phyloP scores from a whole-genome alignment of 2,329 filamentous ascomycete species.

The Neocucurbitaria cava region DNA sequence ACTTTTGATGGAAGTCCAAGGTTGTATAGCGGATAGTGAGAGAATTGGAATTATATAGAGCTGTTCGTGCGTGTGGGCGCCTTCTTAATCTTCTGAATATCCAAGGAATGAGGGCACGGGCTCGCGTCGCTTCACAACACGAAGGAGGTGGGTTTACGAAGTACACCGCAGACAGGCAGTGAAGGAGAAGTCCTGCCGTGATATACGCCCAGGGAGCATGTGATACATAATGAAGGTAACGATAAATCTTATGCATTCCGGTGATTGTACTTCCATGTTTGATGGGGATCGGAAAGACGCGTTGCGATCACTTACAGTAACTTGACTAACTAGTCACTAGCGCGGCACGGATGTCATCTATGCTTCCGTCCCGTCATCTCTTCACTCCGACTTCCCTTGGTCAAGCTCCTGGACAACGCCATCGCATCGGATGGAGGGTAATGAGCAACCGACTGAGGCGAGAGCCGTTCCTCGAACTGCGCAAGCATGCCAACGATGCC shows the following conservation, averaged over 20 bases:
- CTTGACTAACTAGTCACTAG: slow-evolving; percentile 4
- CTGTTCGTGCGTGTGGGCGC: too few relatives aligned
- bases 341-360: slow-evolving; percentile 4
- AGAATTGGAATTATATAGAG: too few relatives aligned
- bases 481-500: slow-evolving; percentile 45
- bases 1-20: slow-evolving; percentile 5
- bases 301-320: neutral
- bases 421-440: slow-evolving; percentile 32
- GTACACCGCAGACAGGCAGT: too few relatives aligned
- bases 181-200: too few relatives aligned
- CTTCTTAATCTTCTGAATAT: too few relatives aligned
- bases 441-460: slow-evolving; percentile 20
- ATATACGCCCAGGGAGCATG: too few relatives aligned
- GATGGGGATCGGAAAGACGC: neutral
- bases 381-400: neutral
- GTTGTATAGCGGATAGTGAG: neutral
- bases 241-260: neutral
- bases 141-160: too few relatives aligned
- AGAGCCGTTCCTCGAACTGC: slow-evolving; percentile 26
- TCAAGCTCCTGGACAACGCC: neutral
- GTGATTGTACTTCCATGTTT: neutral
- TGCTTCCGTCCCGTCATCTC: slow-evolving; percentile 13
- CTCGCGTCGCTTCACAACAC: neutral
- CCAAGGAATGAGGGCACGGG: neutral
- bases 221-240: neutral